Conservation (phyloP, 176 grass and related monocot species). For the Hyparrhenia diplandra region DNA sequence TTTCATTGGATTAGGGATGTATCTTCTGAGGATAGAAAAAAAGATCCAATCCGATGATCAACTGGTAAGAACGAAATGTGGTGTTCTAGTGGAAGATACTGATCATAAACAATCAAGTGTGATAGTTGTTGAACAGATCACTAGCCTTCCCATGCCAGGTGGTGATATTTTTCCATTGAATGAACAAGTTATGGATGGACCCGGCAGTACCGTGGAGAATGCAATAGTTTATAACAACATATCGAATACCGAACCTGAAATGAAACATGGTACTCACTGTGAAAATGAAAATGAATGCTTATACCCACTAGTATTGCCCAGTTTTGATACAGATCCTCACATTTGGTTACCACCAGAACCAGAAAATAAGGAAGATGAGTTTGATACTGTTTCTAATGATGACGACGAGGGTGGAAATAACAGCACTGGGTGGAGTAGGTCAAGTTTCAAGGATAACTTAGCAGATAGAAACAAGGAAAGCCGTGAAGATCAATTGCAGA, state of each 20-base stretch:
- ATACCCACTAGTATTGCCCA: slow-evolving; percentile 37
- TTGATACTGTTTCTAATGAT: slow-evolving; percentile 37
- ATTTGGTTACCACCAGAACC: slow-evolving; percentile 81
- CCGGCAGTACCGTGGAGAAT: slow-evolving; percentile 19
- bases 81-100: slow-evolving; percentile 5
- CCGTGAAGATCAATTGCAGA: slow-evolving; percentile 51
- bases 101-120: not conserved
- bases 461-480: slow-evolving; percentile 35
- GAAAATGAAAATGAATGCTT: slow-evolving; percentile 31
- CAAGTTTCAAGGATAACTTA: slow-evolving; percentile 46
- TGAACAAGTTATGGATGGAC: slow-evolving; percentile 34
- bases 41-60: slow-evolving; percentile 4
- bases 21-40: slow-evolving; percentile 3
- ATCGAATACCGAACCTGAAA: slow-evolving; percentile 4
- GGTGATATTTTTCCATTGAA: slow-evolving; percentile 37
- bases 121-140: slow-evolving; percentile 30
- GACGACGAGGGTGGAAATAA: slow-evolving; percentile 43
- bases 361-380: slow-evolving; percentile 60
- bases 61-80: not conserved
- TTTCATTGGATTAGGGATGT: not conserved
- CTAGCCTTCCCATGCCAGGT: slow-evolving; percentile 32
- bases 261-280: slow-evolving; percentile 9
- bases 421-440: slow-evolving; percentile 33
- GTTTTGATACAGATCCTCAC: slow-evolving; percentile 52
- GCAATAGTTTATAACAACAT: slow-evolving; percentile 30